These are phyloP conservation scores for Solanum phureja DNA, from an alignment of 257 asterid genomes.

Conservation along the genomic window DNA sequence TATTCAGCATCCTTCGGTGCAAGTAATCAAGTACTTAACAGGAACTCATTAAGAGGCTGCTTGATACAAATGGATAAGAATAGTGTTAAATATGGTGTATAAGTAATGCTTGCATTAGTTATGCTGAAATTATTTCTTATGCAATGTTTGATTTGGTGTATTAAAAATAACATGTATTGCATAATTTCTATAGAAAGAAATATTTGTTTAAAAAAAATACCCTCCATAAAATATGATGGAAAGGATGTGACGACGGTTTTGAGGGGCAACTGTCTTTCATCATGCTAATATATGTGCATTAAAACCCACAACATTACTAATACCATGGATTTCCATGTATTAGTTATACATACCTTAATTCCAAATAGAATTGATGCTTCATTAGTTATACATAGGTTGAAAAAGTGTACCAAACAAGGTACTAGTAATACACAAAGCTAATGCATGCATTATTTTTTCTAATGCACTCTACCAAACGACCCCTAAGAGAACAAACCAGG, in stretches of 20 bases:
- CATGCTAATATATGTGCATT: background rate
- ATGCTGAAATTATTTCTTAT: background rate
- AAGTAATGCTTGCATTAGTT: background rate
- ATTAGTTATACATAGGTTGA: background rate
- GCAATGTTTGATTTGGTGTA: background rate
- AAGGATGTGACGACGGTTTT: background rate
- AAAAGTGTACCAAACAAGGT: background rate
- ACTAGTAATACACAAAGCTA: background rate
- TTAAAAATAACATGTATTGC: background rate
- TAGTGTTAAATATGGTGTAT: background rate
- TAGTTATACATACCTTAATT: background rate
- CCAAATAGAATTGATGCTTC: background rate
- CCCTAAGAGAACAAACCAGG: background rate
- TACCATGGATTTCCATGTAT: background rate
- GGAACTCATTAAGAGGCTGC: background rate
- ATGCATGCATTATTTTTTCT: background rate
- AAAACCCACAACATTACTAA: background rate
- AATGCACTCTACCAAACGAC: background rate
- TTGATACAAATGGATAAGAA: background rate
- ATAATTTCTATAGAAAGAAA: background rate
- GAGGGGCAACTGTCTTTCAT: background rate
- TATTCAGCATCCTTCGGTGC: background rate
- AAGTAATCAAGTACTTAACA: background rate
- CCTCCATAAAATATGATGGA: background rate
- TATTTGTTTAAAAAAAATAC: background rate